A percentile compares a stretch with the other conserved stretches of the same genome.
These are phyloP conservation scores for Physcomitrellopsis africana DNA, from an alignment of 225 moss, liverwort and hornwort genomes.

Conservation along the genomic window DNA sequence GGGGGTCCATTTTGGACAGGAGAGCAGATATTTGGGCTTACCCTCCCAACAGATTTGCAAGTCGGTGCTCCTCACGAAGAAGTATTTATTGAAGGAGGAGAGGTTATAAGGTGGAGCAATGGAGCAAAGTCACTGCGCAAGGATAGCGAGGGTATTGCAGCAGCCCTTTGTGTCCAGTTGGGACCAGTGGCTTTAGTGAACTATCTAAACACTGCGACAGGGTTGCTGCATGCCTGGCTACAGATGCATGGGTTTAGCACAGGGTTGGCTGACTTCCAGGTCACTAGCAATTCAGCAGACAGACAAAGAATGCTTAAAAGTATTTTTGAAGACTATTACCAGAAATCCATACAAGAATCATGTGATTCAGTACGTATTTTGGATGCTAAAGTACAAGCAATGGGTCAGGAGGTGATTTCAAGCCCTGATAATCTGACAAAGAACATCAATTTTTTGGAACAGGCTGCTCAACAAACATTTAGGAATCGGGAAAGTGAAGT, in stretches of 20 bases:
- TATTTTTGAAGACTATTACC: slow-evolving; percentile 36
- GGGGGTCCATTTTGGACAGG: slow-evolving; percentile 81
- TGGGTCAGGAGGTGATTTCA: slow-evolving; percentile 11
- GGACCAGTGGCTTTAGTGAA: slow-evolving; percentile 52
- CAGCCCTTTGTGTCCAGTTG: slow-evolving; percentile 50
- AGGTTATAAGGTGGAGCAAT: slow-evolving; percentile 49
- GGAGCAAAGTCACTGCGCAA: slow-evolving; percentile 51
- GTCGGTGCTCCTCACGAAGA: slow-evolving; percentile 32
- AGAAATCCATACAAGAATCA: slow-evolving; percentile 35
- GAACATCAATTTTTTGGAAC: slow-evolving; percentile 48
- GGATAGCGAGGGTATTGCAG: slow-evolving; percentile 45
- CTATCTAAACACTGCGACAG: slow-evolving; percentile 60
- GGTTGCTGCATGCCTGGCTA: slow-evolving; percentile 61
- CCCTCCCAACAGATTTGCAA: slow-evolving; percentile 44
- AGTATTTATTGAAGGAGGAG: slow-evolving; percentile 56
- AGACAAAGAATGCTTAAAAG: slow-evolving; percentile 42
- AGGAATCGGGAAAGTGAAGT: slow-evolving; percentile 47
- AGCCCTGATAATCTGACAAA: slow-evolving; percentile 31
- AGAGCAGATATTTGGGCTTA: slow-evolving; percentile 58
- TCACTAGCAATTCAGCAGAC: slow-evolving; percentile 26
- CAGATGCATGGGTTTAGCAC: slow-evolving; percentile 63
- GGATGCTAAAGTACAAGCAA: slow-evolving; percentile 33
- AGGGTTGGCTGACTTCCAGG: slow-evolving; percentile 60
- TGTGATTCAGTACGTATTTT: slow-evolving; percentile 37
- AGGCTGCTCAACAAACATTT: slow-evolving; percentile 54